Evolutionary conservation across 352 stramenopile species (phyloP), one percentile per base, ranked within the genome.

Genomic region (Globisporangium solare): DNA sequence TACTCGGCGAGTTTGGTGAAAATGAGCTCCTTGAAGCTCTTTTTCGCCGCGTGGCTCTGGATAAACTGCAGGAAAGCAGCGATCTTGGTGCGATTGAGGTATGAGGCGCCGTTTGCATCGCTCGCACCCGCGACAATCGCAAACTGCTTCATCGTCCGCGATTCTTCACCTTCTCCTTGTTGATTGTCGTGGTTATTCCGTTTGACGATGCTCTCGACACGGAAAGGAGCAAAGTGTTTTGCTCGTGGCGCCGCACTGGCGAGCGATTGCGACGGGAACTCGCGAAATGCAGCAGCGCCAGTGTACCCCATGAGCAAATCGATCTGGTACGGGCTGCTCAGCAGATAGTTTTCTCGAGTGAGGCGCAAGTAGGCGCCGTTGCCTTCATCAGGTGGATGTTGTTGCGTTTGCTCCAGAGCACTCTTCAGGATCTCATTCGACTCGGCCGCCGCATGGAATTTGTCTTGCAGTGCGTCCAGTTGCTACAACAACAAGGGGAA

Each of bases 51-150:
- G 42, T 64, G 68, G n/a, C 72, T 65, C 61, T 87, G 76, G 13
- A 76, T 66, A 24, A 83, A 70, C 46, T 82, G 61, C 1, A 87
- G 63, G 53, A 85, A 87, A 21, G 66, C 62, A 21, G 85, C 85
- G 57, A 85, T 81, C 54, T 87, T 87, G 47, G 63, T 74, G 15
- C 76, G 76, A 58, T 83, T 84, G 35, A 87, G 64, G 46, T 82
- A 87, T 14, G 72, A 62, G 7, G 57, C 64, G 2, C 74, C 76
- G 51, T 69, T 83, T 0, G 21, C 11, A 47, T 87, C 76, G 41
- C 65, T 70, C 11, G 60, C 27, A 32, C 79, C 72, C 0, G 68
- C 66, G 21, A 56, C 56, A 22, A 87, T 58, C 17, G 56, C 15
- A 10, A 74, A 15, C 10, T 63, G n/a, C 5, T 20, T 17, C 20